Evolutionary conservation across 768 basidiomycete species (phyloP).

Genomic region (Hemileccinum rubropunctum): DNA sequence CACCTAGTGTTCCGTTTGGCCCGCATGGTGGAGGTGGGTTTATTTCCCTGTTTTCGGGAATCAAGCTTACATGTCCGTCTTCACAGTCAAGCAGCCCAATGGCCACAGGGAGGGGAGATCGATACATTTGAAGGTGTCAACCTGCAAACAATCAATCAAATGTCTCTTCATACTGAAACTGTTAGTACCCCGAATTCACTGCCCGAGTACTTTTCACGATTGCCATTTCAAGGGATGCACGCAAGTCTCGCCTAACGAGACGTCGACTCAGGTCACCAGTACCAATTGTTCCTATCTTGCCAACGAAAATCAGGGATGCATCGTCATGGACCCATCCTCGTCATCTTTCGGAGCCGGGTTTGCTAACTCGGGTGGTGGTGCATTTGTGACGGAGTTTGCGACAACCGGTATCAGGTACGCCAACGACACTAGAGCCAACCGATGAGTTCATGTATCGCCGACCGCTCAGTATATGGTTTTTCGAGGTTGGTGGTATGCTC

Average conservation of each 20-base stretch:
- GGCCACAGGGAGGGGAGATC: conserved; percentile 70
- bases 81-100: conserved; percentile 47
- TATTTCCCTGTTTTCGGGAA: background rate
- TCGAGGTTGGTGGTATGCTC: conserved; percentile 19
- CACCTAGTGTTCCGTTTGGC: conserved; percentile 67
- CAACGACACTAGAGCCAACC: background rate
- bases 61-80: background rate
- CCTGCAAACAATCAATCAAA: conserved; percentile 57
- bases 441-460: background rate
- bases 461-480: conserved; percentile 29
- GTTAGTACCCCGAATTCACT: conserved; percentile 26
- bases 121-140: conserved; percentile 87
- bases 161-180: conserved; percentile 69
- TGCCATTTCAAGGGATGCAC: conserved; percentile 44
- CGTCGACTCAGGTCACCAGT: conserved; percentile 50
- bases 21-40: conserved; percentile 50
- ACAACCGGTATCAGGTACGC: conserved; percentile 61
- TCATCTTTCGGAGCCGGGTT: conserved; percentile 67
- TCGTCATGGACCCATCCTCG: conserved; percentile 51
- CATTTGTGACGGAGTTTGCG: conserved; percentile 74
- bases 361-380: conserved; percentile 63
- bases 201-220: background rate
- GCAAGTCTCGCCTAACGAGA: conserved; percentile 46
- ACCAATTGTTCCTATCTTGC: conserved; percentile 58
- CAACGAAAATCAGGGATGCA: conserved; percentile 64